These are phyloP conservation scores for Dryas drummondii DNA, from an alignment of 306 rosid genomes.

Conservation along the genomic window DNA sequence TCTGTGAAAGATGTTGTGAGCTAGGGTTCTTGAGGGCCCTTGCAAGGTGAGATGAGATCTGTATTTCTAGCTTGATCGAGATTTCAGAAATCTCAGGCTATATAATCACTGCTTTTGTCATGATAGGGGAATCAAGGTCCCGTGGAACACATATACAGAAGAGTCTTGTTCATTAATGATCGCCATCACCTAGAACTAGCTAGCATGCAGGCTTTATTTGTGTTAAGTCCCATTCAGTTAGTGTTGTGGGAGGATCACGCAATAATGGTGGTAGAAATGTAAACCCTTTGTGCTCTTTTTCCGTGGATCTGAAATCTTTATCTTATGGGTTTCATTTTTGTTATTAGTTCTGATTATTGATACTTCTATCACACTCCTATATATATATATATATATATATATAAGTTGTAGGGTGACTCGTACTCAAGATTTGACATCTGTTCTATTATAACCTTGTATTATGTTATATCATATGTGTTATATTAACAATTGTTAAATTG, in stretches of 20 bases:
- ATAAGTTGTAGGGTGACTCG: conserved; percentile 75
- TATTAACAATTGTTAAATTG: too few species aligned
- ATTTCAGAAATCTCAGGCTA: conserved; percentile 14
- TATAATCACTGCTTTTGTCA: conserved; percentile 3
- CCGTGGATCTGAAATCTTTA: background rate
- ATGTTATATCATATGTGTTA: too few species aligned
- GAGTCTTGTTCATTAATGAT: conserved; percentile 77
- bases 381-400: too few species aligned
- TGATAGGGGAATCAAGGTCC: conserved; percentile 95
- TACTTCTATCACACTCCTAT: conserved; percentile 14
- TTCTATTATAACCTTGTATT: too few species aligned
- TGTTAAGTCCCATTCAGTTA: conserved; percentile 83
- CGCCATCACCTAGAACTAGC: conserved; percentile 99
- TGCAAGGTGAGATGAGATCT: conserved; percentile 70
- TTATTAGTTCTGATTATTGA: conserved; percentile 4
- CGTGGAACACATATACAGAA: conserved; percentile 92
- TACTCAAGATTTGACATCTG: conserved; percentile 57
- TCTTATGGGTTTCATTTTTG: background rate
- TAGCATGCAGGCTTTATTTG: conserved; percentile 98
- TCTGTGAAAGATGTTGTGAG: conserved; percentile 85
- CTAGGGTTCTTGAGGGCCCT: conserved; percentile 85
- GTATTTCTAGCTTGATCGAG: conserved; percentile 23
- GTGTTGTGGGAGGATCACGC: conserved; percentile 95
- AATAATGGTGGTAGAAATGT: conserved; percentile 84
- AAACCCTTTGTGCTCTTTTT: conserved; percentile 21